A percentile compares a stretch with the other conserved stretches of the same genome.
These are phyloP conservation scores for Pugionium dolabratum DNA, from an alignment of 345 rosid species.

Conservation along the genomic window DNA sequence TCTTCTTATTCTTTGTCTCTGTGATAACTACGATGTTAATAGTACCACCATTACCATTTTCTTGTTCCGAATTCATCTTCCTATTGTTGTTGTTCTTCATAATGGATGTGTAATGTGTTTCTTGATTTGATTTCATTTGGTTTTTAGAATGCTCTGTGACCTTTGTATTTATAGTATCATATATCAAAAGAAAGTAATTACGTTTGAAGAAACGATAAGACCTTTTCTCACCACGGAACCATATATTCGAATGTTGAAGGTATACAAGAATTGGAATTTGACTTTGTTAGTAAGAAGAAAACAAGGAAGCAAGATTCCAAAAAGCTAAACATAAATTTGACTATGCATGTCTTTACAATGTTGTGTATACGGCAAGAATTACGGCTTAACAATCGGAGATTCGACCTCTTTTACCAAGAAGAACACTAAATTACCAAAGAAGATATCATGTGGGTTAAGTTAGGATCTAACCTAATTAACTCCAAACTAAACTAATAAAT, in stretches of 20 bases:
- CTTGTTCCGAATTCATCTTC: constrained; percentile 23
- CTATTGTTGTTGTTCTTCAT: constrained; percentile 39
- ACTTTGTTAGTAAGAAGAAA: constrained; percentile 11
- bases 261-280: constrained; percentile 27
- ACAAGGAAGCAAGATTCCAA: constrained; percentile 34
- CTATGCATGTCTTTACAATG: not conserved
- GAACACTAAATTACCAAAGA: not conserved
- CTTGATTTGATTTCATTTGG: not conserved
- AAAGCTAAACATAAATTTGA: not conserved
- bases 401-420: not conserved
- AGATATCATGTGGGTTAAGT: constrained; percentile 17
- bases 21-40: constrained; percentile 17
- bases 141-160: constrained; percentile 5
- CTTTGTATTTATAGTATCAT: constrained; percentile 27
- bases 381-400: constrained; percentile 29
- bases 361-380: not conserved
- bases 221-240: constrained; percentile 23
- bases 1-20: constrained; percentile 32
- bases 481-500: not conserved
- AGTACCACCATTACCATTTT: constrained; percentile 21
- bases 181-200: not conserved
- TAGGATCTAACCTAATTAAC: constrained; percentile 20
- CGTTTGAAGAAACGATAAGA: constrained; percentile 15
- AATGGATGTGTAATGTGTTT: constrained; percentile 11
- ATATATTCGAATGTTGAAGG: constrained; percentile 37